These are phyloP conservation scores for Phytophthora boehmeriae DNA, from an alignment of 352 stramenopile species.

Conservation along the genomic window DNA sequence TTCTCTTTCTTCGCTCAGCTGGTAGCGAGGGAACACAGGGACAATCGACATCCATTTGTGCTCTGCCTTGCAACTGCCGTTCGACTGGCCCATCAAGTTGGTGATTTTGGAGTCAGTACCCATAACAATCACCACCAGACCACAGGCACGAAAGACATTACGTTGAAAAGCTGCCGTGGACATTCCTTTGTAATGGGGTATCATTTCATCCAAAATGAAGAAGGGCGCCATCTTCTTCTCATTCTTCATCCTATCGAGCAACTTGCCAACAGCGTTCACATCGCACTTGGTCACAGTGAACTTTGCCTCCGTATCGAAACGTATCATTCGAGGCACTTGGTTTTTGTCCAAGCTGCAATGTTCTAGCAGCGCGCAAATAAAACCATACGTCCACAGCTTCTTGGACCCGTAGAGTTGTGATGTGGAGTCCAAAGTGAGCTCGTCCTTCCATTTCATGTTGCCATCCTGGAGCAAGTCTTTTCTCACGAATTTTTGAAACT, in stretches of 20 bases:
- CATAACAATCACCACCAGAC: constrained; percentile 34
- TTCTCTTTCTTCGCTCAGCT: not conserved
- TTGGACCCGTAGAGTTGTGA: not conserved
- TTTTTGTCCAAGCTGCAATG: not conserved
- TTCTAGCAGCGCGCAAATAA: constrained; percentile 5
- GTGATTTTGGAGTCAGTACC: constrained; percentile 26
- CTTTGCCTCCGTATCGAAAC: not conserved
- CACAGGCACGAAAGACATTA: constrained; percentile 32
- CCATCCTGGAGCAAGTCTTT: no score
- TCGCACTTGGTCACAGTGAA: not conserved
- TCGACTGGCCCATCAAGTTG: constrained; percentile 1
- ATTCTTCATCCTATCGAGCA: not conserved
- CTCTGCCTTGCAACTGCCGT: not conserved
- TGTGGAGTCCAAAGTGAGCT: not conserved
- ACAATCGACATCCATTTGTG: constrained; percentile 9
- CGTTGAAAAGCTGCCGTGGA: constrained; percentile 36
- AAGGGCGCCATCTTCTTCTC: not conserved
- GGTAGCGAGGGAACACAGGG: constrained; percentile 5
- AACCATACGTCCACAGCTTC: constrained; percentile 6
- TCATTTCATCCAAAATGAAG: constrained; percentile 1
- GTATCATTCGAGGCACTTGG: not conserved
- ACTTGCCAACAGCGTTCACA: not conserved
- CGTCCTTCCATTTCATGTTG: no score
- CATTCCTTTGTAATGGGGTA: no score
- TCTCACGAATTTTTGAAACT: no score